phyloP scores from a whole-genome alignment of 1,284 basidiomycete genomes.

The Leccinum pseudoinsigne region DNA sequence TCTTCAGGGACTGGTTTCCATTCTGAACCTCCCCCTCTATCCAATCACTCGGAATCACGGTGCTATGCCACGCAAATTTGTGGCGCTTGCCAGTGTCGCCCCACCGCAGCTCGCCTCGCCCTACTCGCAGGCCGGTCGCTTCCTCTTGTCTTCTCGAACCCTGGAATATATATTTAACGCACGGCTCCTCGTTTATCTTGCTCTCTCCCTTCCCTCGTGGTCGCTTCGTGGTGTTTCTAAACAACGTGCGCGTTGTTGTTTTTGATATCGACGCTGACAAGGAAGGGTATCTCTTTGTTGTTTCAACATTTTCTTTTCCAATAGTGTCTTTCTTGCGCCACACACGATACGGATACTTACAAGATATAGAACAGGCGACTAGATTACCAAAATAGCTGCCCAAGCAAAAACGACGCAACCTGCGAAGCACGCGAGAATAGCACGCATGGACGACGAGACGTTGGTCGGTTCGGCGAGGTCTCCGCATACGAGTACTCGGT shows the following conservation, averaged over 20 bases:
- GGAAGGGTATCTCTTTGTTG: neutral
- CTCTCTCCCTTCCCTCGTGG: conserved; percentile 16
- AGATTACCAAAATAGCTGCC: conserved; percentile 6
- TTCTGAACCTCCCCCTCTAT: conserved; percentile 9
- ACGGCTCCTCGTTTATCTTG: neutral
- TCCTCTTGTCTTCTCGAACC: no score
- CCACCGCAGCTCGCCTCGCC: conserved; percentile 18
- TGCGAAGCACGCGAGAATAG: neutral
- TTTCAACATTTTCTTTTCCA: neutral
- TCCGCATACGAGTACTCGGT: conserved; percentile 21
- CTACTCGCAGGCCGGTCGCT: no score
- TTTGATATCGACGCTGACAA: conserved; percentile 11
- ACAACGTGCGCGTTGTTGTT: conserved; percentile 1
- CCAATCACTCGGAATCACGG: conserved; percentile 10
- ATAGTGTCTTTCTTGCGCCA: neutral
- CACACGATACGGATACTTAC: neutral
- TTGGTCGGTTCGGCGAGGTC: conserved; percentile 23
- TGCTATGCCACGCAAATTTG: conserved; percentile 13
- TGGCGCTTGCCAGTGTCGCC: conserved; percentile 5
- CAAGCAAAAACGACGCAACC: neutral
- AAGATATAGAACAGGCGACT: neutral
- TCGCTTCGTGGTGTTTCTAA: conserved; percentile 5
- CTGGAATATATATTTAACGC: no score
- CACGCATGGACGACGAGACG: conserved; percentile 29
- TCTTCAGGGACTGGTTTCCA: conserved; percentile 21